Percentiles rank a stretch among this genome's conserved stretches.
Conservation (phyloP, 2,329 filamentous ascomycete genomes). For the Beauveria brongniartii region DNA sequence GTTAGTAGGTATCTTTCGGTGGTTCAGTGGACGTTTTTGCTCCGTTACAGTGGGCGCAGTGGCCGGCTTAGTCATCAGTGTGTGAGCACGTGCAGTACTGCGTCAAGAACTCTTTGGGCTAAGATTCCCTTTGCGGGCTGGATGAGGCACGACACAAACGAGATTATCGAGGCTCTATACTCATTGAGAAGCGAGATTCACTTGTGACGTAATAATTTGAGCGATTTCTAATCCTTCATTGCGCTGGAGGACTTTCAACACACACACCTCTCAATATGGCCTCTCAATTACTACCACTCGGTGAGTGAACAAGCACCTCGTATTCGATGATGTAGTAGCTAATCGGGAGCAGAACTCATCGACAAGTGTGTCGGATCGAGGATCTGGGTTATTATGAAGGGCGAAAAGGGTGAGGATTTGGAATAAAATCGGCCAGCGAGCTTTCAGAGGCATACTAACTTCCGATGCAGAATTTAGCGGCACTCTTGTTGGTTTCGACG, state of each 20-base stretch:
- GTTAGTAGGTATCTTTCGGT: not conserved
- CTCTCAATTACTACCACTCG: constrained; percentile 65
- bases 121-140: constrained; percentile 3
- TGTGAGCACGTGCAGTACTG: constrained; percentile 24
- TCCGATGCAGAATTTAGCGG: constrained; percentile 74
- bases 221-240: too few relatives aligned
- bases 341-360: constrained; percentile 67
- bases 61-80: constrained; percentile 27
- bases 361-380: constrained; percentile 97
- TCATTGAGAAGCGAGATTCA: not conserved
- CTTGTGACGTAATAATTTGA: not conserved
- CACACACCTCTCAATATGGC: constrained; percentile 44
- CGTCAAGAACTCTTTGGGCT: constrained; percentile 6
- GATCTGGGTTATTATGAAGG: constrained; percentile 99
- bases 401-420: constrained; percentile 69
- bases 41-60: not conserved
- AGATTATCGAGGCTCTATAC: not conserved
- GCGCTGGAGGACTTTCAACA: too few relatives aligned
- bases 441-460: constrained; percentile 13
- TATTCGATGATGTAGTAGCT: constrained; percentile 11
- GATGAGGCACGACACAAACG: not conserved
- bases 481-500: constrained; percentile 90
- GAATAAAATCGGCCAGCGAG: not conserved
- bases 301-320: constrained; percentile 31
- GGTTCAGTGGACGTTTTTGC: not conserved